Conservation (phyloP, 495 filamentous ascomycete species). For the Sphaerosporella brunnea region DNA sequence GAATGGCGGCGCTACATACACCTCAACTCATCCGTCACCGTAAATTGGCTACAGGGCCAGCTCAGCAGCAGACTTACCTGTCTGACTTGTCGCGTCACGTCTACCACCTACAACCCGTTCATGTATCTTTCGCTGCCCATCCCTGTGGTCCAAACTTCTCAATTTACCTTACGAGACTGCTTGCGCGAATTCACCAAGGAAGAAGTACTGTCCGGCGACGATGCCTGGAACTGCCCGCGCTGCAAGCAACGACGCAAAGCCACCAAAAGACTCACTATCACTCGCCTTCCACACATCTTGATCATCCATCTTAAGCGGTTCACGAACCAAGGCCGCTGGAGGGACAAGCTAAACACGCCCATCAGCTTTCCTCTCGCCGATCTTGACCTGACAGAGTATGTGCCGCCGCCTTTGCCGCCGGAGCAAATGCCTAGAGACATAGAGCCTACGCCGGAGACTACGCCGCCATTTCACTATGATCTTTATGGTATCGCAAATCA, state of each 20-base stretch:
- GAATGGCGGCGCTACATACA: constrained; percentile 58
- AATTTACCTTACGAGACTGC: constrained; percentile 38
- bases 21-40: constrained; percentile 47
- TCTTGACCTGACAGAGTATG: constrained; percentile 44
- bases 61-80: constrained; percentile 47
- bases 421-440: too few relatives aligned
- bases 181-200: constrained; percentile 49
- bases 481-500: constrained; percentile 57
- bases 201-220: constrained; percentile 47
- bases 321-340: constrained; percentile 37
- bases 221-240: constrained; percentile 52
- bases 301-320: constrained; percentile 68
- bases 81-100: constrained; percentile 44
- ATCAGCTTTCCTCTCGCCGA: constrained; percentile 50
- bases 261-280: constrained; percentile 56
- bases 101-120: constrained; percentile 56
- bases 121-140: constrained; percentile 26
- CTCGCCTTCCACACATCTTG: constrained; percentile 49
- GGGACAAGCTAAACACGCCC: constrained; percentile 45
- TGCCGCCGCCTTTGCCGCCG: constrained; percentile 28
- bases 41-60: constrained; percentile 54
- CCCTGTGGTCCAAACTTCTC: constrained; percentile 12
- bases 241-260: constrained; percentile 53
- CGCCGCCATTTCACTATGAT: constrained; percentile 50
- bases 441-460: constrained; percentile 32